Percentiles rank a stretch among this genome's conserved stretches.
These are phyloP conservation scores for Periconia sp. DNA, from an alignment of 2,329 filamentous ascomycete genomes.

Conservation along the genomic window DNA sequence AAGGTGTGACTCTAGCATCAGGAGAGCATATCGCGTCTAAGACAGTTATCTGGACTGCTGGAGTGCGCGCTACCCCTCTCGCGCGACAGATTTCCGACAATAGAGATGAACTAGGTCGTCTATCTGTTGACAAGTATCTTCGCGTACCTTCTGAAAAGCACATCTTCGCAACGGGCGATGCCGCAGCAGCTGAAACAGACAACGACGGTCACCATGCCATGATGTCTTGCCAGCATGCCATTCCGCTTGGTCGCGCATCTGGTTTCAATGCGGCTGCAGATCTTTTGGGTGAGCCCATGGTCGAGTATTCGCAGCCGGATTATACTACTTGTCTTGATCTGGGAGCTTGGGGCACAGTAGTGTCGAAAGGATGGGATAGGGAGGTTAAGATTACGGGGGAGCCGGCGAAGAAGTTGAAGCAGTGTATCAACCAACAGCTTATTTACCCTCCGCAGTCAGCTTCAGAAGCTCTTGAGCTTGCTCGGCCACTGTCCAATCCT, in stretches of 20 bases:
- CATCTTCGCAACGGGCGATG: neutral
- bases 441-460: neutral
- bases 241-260: neutral
- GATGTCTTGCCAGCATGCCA: conserved; percentile 2
- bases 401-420: neutral
- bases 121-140: neutral
- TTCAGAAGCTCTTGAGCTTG: neutral
- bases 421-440: neutral
- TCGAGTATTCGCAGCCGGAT: neutral
- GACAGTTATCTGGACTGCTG: neutral
- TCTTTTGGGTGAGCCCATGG: neutral
- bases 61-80: neutral
- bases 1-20: neutral
- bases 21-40: neutral
- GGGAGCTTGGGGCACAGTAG: neutral
- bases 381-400: neutral
- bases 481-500: neutral
- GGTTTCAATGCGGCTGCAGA: neutral
- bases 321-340: neutral
- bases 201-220: neutral
- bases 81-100: neutral
- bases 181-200: neutral
- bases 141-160: neutral
- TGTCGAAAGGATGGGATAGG: neutral
- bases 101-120: neutral